Base-by-base conservation (phyloP, 2,329 filamentous ascomycete genomes). In the Colletotrichum sp. region DNA sequence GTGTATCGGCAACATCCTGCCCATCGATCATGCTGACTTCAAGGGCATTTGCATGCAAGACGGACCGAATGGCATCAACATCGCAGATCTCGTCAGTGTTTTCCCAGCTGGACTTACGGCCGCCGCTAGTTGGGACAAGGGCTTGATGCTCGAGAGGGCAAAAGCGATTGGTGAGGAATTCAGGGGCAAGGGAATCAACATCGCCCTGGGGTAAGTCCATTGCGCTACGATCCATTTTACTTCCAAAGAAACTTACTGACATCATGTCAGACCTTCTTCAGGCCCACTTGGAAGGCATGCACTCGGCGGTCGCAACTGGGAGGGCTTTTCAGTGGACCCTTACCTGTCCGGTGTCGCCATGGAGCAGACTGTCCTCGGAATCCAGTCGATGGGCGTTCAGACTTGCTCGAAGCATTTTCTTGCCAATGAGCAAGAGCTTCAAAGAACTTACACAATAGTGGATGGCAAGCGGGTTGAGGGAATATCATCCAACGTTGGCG, bases 81-180 rank as follows among this genome's bases (percentile, higher is more conserved):
- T 85, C 1, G 85, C 88, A 1, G 88, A 90, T 64, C 80, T 89
- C 63, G 87, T 89, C 30, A 89, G 85, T 60, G 83, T 87, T 5
- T 97, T 96, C 81, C 94, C 95, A 0, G 94, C 95, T 1, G 95
- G 94, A 1, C 91, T 98, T 67, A 95, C 94, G 2, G 92, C 93
- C 0, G 95, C 94, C 0, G 91, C 94, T 2, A 97, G 95, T 0
- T 98, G 95, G 94, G 95, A 96, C 81, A 90, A 92, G 55, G 89
- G 92, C 3, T 86, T 97, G 68, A 95, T 97, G 84, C 91, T 93
- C 71, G 85, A 92, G 79, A 90, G 95, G 13, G 95, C 94, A 3
- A 88, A 89, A 77, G 93, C 90, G 59, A 89, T 95, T 81, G 95
- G 92, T 4, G 87, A 90, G 28, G 95, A 98, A 83, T 91, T 93